Evolutionary conservation across 805 yeast genomes (phyloP).

Genomic region (Cyberlindnera samutprakarnensis): DNA sequence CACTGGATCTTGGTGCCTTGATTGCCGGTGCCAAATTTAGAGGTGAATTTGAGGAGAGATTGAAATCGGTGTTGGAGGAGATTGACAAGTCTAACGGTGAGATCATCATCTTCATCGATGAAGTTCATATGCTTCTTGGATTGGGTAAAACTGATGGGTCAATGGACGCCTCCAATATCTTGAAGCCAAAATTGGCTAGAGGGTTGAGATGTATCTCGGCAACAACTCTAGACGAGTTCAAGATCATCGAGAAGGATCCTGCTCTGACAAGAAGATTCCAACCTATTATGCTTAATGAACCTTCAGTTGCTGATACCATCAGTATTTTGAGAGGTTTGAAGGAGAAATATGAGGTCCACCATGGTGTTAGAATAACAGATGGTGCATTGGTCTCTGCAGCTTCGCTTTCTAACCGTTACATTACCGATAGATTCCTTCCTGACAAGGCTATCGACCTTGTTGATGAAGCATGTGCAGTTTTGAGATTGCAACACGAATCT

Average conservation of each 20-base stretch:
- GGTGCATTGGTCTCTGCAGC: conserved; percentile 93
- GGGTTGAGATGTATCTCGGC: conserved; percentile 97
- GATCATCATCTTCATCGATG: conserved; percentile 82
- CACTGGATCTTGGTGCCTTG: conserved; percentile 81
- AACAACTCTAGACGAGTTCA: conserved; percentile 90
- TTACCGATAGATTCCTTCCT: conserved; percentile 85
- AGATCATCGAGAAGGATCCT: conserved; percentile 92
- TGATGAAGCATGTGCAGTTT: conserved; percentile 95
- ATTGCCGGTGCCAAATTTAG: conserved; percentile 94
- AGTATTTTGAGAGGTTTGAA: conserved; percentile 89
- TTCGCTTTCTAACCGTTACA: conserved; percentile 79
- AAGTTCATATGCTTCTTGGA: conserved; percentile 82
- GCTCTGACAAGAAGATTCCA: conserved; percentile 93
- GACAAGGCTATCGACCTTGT: conserved; percentile 96
- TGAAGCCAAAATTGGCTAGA: conserved; percentile 91
- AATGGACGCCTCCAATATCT: conserved; percentile 88
- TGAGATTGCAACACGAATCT: conserved; percentile 91
- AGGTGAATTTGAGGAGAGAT: conserved; percentile 92
- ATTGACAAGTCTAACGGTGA: conserved; percentile 72
- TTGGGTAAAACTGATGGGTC: conserved; percentile 92
- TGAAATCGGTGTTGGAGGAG: conserved; percentile 75
- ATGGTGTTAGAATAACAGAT: conserved; percentile 92
- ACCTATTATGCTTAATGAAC: conserved; percentile 80
- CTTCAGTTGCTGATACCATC: conserved; percentile 84
- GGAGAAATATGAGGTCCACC: conserved; percentile 93